These are phyloP conservation scores for Drechslerella dactyloides DNA, from an alignment of 2,329 filamentous ascomycete species.

Conservation along the genomic window DNA sequence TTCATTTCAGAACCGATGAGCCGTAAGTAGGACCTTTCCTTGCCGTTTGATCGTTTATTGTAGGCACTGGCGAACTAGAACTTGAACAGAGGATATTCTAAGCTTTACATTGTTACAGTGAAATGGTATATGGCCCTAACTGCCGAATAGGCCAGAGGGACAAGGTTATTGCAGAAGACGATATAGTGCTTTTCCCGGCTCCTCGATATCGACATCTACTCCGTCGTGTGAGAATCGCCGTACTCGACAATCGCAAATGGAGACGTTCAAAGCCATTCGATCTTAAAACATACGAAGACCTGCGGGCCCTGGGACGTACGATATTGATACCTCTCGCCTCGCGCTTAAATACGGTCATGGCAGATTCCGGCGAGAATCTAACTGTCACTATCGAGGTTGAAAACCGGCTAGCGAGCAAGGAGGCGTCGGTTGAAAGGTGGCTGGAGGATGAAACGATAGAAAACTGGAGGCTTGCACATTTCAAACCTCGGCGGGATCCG, in stretches of 20 bases:
- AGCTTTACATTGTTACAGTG: no score
- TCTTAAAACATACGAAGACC: not conserved
- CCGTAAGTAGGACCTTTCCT: no score
- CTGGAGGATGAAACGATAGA: no score
- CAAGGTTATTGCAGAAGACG: not conserved
- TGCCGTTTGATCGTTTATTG: no score
- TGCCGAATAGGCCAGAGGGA: not conserved
- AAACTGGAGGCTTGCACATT: no score
- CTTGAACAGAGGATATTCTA: no score
- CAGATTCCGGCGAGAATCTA: not conserved
- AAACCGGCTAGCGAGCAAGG: not conserved
- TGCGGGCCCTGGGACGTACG: not conserved
- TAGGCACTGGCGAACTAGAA: no score
- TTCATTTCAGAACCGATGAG: no score
- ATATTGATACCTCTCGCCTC: not conserved
- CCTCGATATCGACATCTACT: not conserved
- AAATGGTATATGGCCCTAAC: no score
- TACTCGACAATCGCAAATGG: not conserved
- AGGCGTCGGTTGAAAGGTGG: no score
- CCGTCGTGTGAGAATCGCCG: not conserved
- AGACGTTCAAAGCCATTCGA: not conserved
- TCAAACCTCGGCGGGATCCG: no score
- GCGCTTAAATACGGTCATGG: not conserved
- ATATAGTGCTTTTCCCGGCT: not conserved
- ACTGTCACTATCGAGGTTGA: not conserved